Evolutionary conservation across 116 monocot genomes (phyloP), one percentile per base, ranked within the genome.

Genomic region (Iris pallida): DNA sequence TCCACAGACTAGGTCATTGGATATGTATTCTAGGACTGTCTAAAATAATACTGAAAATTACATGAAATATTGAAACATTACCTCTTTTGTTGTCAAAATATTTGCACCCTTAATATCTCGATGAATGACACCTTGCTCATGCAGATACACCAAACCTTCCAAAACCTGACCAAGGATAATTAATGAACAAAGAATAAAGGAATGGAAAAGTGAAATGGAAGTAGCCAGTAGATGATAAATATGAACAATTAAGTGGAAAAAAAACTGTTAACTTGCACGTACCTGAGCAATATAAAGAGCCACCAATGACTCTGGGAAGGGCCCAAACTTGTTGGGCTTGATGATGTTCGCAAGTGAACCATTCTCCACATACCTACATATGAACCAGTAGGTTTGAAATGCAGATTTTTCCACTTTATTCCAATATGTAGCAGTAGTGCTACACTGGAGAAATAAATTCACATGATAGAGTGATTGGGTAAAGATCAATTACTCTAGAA

Each of bases 101-200:
- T 96, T 96, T 79, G 96, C 96, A 68, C 96, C 96, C 81, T 96
- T 96, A 57, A 96, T 96, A 61, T 96, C 96, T 73, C 96, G 79
- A 74, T 96, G 96, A 59, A 94, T 89, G 4, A 89, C 93, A 73
- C 90, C 93, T 74, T 94, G 89, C 61, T 94, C 93, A 76, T 94
- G 90, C 42, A 94, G 73, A 77, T 94, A 94, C 55, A 85, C 90
- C 67, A 94, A 74, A 18, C 93, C 93, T 87, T 94, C 89, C 79
- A 96, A 73, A 65, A 96, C 96, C 96, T 96, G 72, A 0, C 61
- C 63, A 71, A 40, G 5, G 14, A 15, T 8, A 75, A 68, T 11
- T 45, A 61, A 30, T 30, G 30, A 30, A 30, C 30, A 7, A 51
- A 20, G 4, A 52, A 40, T 66, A 66, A 13, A 1, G 47, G 6